Evolutionary conservation across 1,284 basidiomycete species (phyloP).

Genomic region (Apiotrichum porosum): DNA sequence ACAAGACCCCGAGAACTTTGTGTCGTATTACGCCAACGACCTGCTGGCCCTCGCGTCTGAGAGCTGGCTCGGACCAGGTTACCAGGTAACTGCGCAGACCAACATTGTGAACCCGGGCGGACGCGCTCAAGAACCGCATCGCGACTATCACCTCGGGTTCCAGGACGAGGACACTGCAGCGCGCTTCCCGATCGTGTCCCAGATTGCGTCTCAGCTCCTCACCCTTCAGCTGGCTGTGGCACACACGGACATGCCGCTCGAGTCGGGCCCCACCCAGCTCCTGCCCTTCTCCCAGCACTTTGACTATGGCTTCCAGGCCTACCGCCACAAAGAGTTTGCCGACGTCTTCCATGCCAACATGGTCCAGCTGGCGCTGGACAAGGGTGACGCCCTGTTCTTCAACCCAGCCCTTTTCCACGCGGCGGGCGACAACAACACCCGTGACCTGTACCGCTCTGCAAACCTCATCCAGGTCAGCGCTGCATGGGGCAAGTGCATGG

Average conservation of each 20-base stretch:
- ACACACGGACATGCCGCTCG: slow-evolving; percentile 20
- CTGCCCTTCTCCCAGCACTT: slow-evolving; percentile 17
- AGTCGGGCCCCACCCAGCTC: slow-evolving; percentile 16
- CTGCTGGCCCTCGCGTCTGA: slow-evolving; percentile 13
- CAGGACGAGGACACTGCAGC: slow-evolving; percentile 1
- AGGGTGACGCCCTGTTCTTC: slow-evolving; percentile 24
- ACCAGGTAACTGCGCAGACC: slow-evolving; percentile 17
- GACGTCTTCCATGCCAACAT: slow-evolving; percentile 3
- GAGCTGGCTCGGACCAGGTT: slow-evolving; percentile 17
- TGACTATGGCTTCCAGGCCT: slow-evolving; percentile 12
- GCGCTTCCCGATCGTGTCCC: slow-evolving; percentile 11
- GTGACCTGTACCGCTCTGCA: slow-evolving; percentile 3
- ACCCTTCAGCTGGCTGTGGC: slow-evolving; percentile 20
- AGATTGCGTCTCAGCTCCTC: slow-evolving; percentile 14
- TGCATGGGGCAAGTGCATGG: slow-evolving; percentile 19
- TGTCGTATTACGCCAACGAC: slow-evolving; percentile 15
- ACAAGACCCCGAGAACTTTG: slow-evolving; percentile 5
- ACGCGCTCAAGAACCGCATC: slow-evolving; percentile 15
- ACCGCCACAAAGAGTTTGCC: slow-evolving; percentile 1
- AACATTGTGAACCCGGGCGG: slow-evolving; percentile 18
- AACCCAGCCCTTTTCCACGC: slow-evolving; percentile 26
- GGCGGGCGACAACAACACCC: slow-evolving; percentile 13
- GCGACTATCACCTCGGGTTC: slow-evolving; percentile 20
- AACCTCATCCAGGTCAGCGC: slow-evolving; percentile 21
- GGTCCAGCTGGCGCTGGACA: slow-evolving; percentile 12